Percentiles rank a stretch among this genome's conserved stretches.
Evolutionary conservation across 257 asterid genomes (phyloP).

Genomic region (Linderniella brevidens): DNA sequence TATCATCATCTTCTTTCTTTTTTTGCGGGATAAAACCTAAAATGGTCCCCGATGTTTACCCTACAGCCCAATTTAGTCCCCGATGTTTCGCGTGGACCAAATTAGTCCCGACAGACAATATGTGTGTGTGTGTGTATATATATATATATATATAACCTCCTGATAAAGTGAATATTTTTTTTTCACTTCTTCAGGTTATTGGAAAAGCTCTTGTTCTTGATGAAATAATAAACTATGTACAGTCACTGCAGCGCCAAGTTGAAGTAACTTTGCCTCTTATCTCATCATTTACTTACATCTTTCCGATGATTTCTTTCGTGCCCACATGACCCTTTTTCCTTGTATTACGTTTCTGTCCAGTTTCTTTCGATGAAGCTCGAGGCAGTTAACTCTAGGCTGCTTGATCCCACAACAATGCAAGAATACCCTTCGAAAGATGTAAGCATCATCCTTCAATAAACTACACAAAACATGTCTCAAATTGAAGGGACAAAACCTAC

Average conservation of each 20-base stretch:
- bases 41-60: too few species aligned
- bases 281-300: background rate
- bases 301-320: background rate
- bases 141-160: too few species aligned
- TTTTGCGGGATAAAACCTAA: too few species aligned
- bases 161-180: too few species aligned
- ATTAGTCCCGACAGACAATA: too few species aligned
- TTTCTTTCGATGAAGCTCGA: slow-evolving; percentile 97
- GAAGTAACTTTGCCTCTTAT: slow-evolving; percentile 28
- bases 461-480: too few species aligned
- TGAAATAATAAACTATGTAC: slow-evolving; percentile 80
- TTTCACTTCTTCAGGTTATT: slow-evolving; percentile 32
- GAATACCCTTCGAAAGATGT: slow-evolving; percentile 65
- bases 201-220: slow-evolving; percentile 92
- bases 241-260: slow-evolving; percentile 81
- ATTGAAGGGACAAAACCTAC: too few species aligned
- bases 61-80: too few species aligned
- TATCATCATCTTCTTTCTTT: background rate
- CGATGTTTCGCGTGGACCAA: too few species aligned
- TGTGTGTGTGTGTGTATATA: too few species aligned
- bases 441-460: slow-evolving; percentile 10
- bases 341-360: slow-evolving; percentile 19
- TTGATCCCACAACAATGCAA: slow-evolving; percentile 35
- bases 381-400: slow-evolving; percentile 54
- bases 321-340: slow-evolving; percentile 1